Evolutionary conservation across 345 rosid species (phyloP).

Genomic region (Citrus cavaleriei): DNA sequence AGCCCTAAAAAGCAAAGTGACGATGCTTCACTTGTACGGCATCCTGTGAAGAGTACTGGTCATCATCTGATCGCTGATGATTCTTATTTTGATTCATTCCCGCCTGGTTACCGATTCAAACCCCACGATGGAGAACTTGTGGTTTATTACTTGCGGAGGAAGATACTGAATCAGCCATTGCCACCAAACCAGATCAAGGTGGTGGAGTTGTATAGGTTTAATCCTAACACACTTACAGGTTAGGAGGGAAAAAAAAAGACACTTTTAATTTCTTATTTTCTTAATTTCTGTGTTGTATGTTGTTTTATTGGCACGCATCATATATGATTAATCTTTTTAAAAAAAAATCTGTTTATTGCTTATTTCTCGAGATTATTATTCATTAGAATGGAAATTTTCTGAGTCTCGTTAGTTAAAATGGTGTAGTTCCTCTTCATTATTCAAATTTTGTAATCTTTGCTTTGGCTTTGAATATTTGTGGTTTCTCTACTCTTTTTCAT

Average conservation of each 20-base stretch:
- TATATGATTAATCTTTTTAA: background rate
- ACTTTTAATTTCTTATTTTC: background rate
- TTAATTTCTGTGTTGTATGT: background rate
- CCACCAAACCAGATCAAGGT: constrained; percentile 21
- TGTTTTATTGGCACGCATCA: background rate
- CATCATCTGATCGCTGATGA: background rate
- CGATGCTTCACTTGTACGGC: background rate
- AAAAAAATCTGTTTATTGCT: background rate
- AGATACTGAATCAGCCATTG: background rate
- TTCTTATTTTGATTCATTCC: constrained; percentile 6
- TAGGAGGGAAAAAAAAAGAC: background rate
- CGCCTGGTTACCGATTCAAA: constrained; percentile 20
- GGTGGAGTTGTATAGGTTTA: constrained; percentile 14
- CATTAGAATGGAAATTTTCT: background rate
- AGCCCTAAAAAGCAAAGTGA: background rate
- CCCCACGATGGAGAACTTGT: constrained; percentile 22
- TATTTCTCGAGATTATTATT: background rate
- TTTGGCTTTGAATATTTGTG: no score
- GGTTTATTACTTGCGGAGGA: constrained; percentile 10
- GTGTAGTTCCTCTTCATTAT: background rate
- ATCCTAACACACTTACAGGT: constrained; percentile 20
- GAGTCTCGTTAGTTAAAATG: background rate
- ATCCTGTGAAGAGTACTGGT: background rate
- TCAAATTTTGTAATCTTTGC: background rate
- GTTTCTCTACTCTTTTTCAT: background rate